Evolutionary conservation across 202 grass and related monocot species (phyloP).

Genomic region (Alloteropsis angusta): DNA sequence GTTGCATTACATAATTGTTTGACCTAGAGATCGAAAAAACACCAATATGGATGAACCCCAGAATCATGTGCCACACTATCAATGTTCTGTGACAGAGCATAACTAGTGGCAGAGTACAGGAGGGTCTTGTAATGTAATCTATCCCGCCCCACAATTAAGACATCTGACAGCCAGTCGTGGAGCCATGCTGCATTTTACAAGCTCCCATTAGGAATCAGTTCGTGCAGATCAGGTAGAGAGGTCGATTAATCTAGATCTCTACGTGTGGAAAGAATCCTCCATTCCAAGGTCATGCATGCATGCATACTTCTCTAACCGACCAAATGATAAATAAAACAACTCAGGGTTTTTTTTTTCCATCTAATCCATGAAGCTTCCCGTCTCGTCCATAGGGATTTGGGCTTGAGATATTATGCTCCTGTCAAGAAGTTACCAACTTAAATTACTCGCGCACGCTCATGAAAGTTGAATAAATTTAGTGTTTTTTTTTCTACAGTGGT

Average conservation of each 20-base stretch:
- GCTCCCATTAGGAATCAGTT: background rate
- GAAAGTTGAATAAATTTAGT: background rate
- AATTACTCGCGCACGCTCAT: background rate
- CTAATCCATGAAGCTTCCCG: conserved; percentile 5
- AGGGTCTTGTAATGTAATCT: conserved; percentile 18
- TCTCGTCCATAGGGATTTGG: background rate
- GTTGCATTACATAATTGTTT: conserved; percentile 35
- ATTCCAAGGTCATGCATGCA: conserved; percentile 9
- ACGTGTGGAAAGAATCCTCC: background rate
- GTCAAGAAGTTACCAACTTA: background rate
- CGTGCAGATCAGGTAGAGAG: conserved; percentile 22
- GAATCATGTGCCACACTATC: conserved; percentile 13
- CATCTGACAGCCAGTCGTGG: conserved; percentile 3
- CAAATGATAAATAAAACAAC: background rate
- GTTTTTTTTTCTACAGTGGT: background rate
- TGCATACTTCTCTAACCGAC: background rate
- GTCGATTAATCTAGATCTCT: conserved; percentile 11
- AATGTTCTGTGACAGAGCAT: conserved; percentile 29
- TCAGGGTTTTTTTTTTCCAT: background rate
- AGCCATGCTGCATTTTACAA: background rate
- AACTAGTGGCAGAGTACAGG: conserved; percentile 15
- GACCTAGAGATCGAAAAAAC: conserved; percentile 22
- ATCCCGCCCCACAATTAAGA: conserved; percentile 8
- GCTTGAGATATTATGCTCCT: background rate
- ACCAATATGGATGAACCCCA: background rate